phyloP scores from a whole-genome alignment of 2,329 filamentous ascomycete species.

The Diaporthe batatas region DNA sequence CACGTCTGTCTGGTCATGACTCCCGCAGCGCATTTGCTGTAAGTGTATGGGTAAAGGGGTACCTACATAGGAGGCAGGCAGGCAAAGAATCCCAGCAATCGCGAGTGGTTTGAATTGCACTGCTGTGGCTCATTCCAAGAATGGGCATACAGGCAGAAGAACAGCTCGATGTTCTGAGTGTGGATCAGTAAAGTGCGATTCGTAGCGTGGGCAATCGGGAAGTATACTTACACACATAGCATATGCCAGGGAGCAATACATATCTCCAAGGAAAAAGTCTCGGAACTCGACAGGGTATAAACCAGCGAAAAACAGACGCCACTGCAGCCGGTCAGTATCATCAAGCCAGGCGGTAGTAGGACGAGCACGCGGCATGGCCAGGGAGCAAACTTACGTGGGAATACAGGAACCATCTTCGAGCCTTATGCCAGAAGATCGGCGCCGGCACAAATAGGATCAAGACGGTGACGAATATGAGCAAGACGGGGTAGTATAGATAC shows the following conservation, averaged over 20 bases:
- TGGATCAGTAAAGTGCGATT: not conserved
- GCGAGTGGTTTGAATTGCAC: constrained; percentile 90
- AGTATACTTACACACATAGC: constrained; percentile 78
- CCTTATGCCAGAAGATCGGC: constrained; percentile 79
- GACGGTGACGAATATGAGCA: constrained; percentile 78
- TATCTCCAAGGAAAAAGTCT: constrained; percentile 97
- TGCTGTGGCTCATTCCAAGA: constrained; percentile 78
- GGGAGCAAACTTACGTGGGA: constrained; percentile 77
- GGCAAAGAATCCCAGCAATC: constrained; percentile 86
- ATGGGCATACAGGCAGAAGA: constrained; percentile 93
- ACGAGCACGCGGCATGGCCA: not conserved
- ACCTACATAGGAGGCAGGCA: constrained; percentile 78
- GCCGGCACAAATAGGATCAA: constrained; percentile 81
- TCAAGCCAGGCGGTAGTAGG: not conserved
- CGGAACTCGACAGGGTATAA: constrained; percentile 95
- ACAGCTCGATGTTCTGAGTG: constrained; percentile 84
- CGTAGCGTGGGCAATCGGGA: fast-evolving
- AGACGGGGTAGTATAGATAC: constrained; percentile 88
- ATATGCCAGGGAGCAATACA: constrained; percentile 97
- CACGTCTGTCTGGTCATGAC: not conserved
- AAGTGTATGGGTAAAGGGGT: not conserved
- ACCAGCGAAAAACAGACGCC: constrained; percentile 86
- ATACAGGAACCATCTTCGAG: constrained; percentile 87
- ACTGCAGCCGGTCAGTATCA: constrained; percentile 62
- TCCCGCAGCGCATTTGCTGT: not conserved